These are phyloP conservation scores for Ophiocordyceps sinensis DNA, from an alignment of 2,329 filamentous ascomycete genomes.

Conservation along the genomic window DNA sequence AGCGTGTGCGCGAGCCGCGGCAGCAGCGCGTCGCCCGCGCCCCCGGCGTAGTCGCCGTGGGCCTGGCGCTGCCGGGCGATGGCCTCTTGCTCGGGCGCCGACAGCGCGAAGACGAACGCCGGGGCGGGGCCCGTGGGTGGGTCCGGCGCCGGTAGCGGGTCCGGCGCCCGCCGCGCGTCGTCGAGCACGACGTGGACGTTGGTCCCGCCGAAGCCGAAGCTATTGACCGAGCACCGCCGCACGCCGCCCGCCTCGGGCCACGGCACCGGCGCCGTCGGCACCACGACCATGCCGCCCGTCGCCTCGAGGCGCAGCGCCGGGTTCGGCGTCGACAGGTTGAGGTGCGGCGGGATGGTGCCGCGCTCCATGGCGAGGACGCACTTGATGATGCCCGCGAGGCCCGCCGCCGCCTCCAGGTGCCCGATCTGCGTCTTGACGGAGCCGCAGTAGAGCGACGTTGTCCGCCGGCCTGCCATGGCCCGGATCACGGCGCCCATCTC, in stretches of 20 bases:
- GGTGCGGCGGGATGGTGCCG: conserved; percentile 3
- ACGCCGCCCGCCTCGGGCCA: no score
- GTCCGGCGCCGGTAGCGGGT: no score
- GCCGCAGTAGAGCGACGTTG: not conserved
- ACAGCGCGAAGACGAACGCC: not conserved
- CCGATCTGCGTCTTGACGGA: conserved; percentile 8
- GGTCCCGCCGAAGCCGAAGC: not conserved
- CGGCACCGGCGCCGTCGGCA: no score
- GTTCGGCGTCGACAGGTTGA: conserved; percentile 1
- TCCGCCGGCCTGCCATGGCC: not conserved
- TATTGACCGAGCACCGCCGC: not conserved
- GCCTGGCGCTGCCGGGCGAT: no score
- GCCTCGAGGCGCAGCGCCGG: conserved; percentile 2
- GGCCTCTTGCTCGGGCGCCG: not conserved
- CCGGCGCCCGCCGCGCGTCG: no score
- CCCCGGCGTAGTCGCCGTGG: not conserved
- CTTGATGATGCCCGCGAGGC: conserved; percentile 5
- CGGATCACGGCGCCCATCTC: not conserved
- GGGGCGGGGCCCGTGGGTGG: no score
- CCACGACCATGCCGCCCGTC: no score
- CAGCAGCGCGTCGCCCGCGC: not conserved
- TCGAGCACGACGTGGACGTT: not conserved
- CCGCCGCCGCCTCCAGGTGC: conserved; percentile 4
- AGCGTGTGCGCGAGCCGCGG: not conserved
- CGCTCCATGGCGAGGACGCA: conserved; percentile 3